Evolutionary conservation across 176 grass and related monocot species (phyloP), one percentile per base, ranked within the genome.

Genomic region (Triticum urartu): DNA sequence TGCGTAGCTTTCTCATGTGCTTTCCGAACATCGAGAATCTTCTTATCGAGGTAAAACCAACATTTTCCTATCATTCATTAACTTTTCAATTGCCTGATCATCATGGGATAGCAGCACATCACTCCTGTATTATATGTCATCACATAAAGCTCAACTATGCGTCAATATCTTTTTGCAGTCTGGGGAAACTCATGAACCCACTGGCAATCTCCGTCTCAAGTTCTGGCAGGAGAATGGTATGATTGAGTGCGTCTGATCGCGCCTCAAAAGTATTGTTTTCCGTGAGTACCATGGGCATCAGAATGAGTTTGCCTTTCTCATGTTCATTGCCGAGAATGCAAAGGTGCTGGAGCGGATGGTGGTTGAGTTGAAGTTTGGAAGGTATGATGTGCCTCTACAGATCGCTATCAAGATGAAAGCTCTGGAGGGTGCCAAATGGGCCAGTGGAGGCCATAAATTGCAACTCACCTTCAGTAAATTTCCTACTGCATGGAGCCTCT

Each of bases 1-100:
- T 84, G 9, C 47, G 14, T 9, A 69, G 64, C 11, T 83, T 88
- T 26, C 87, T 88, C 4, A 88, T 13, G 36, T 84, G 87, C 21
- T 88, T 88, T 43, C 87, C 80, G 5, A 69, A 77, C 3, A 26
- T 83, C 3, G 87, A 88, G 10, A 78, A 26, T 1, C 36, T 88
- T 1, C 61, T 32, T 6, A 61, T 88, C 26, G 5, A 78, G 87
- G 87, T 88, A 70, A 30, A 68, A 14, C 35, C 13, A 20, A 69
- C 17, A 3, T 36, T 34, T 36, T 36, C 66, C 66, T 68, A 59
- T 59, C 56, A 59, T 59, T 20, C 8, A 58, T 58, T 21, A 21
- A 42, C 21, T 58, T 58, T 7, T 58, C 54, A 58, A 58, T 58
- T 58, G 33, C 32, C 3, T 20, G 66, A 36, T 32, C 66, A 9